phyloP scores from a whole-genome alignment of 106 monocot genomes.

The Acanthochlamys bracteata region DNA sequence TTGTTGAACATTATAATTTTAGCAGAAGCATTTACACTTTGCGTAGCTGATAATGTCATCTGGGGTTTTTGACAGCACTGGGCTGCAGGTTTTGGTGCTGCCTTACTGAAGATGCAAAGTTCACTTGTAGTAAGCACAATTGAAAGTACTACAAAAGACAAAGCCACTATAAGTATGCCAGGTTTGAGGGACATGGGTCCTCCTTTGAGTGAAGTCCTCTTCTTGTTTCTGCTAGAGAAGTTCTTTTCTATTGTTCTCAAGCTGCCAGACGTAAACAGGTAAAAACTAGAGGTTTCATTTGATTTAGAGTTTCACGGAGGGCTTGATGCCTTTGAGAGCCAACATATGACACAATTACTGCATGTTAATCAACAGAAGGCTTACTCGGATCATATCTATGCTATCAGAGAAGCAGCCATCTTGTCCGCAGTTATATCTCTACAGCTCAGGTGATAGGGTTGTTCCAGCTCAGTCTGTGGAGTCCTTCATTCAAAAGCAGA shows the following conservation, averaged over 20 bases:
- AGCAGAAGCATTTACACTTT: too few relatives aligned
- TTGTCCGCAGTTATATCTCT: constrained; percentile 87
- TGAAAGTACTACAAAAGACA: too few relatives aligned
- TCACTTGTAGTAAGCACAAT: background rate
- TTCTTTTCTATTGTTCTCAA: constrained; percentile 48
- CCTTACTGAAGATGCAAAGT: constrained; percentile 57
- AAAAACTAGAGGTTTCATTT: constrained; percentile 4
- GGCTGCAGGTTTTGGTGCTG: constrained; percentile 94
- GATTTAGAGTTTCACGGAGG: background rate
- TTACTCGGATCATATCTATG: constrained; percentile 42
- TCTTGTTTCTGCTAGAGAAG: constrained; percentile 50
- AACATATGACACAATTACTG: background rate
- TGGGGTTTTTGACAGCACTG: constrained; percentile 39
- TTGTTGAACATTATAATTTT: too few relatives aligned
- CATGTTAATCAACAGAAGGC: constrained; percentile 41
- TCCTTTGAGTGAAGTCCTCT: constrained; percentile 32
- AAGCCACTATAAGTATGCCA: background rate
- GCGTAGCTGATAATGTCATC: too few relatives aligned
- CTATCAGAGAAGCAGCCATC: constrained; percentile 57
- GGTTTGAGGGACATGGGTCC: constrained; percentile 11
- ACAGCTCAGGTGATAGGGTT: constrained; percentile 78
- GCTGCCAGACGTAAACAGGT: constrained; percentile 78
- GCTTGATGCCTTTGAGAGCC: background rate
- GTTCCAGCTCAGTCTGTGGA: constrained; percentile 63
- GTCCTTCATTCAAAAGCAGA: constrained; percentile 58